phyloP scores from a whole-genome alignment of 768 basidiomycete species.

The Coprinellus aureogranulatus region DNA sequence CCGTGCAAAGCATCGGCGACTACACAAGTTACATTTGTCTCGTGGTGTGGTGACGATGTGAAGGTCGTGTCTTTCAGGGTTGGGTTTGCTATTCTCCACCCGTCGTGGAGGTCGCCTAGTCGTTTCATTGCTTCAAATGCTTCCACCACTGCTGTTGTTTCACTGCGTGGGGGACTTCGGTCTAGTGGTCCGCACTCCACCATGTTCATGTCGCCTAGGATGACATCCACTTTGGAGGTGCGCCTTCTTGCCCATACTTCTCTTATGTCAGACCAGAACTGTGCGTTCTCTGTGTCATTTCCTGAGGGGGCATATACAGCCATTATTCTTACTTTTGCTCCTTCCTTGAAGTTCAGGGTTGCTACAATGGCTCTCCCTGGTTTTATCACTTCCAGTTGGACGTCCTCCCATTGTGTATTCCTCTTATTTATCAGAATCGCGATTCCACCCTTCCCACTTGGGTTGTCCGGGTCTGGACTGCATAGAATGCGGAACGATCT shows the following conservation, averaged over 20 bases:
- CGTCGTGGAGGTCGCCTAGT: too few species aligned
- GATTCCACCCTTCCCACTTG: conserved; percentile 26
- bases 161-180: too few species aligned
- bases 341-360: conserved; percentile 13
- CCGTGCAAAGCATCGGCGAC: too few species aligned
- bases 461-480: not conserved
- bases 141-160: too few species aligned
- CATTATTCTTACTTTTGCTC: conserved; percentile 21
- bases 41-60: too few species aligned
- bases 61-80: too few species aligned
- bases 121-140: too few species aligned
- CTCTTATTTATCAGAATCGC: conserved; percentile 34
- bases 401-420: conserved; percentile 15
- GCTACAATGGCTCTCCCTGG: conserved; percentile 26
- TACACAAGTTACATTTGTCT: too few species aligned
- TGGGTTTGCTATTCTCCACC: too few species aligned
- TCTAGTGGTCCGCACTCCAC: conserved; percentile 22
- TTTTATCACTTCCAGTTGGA: conserved; percentile 11
- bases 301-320: conserved; percentile 34
- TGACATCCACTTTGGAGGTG: conserved; percentile 23
- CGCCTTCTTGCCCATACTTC: conserved; percentile 4
- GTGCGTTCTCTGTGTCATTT: conserved; percentile 25
- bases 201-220: conserved; percentile 44
- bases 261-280: conserved; percentile 27
- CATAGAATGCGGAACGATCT: not conserved